Percentiles rank a stretch among this genome's conserved stretches.
Conservation (phyloP, 805 yeast species). For the Suhomyces faveliae region DNA sequence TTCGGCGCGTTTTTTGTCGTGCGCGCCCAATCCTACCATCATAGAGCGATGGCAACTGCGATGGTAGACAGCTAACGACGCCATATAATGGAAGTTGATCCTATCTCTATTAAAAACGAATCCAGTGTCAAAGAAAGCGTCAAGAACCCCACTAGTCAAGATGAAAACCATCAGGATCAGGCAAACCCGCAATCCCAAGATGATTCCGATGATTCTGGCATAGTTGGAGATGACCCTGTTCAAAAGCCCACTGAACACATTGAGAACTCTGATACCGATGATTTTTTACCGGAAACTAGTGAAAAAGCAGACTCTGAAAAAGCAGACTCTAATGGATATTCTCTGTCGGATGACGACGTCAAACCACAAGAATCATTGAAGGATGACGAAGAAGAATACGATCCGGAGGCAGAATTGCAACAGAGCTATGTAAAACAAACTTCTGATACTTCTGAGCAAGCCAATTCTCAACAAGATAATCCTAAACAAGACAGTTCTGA, state of each 20-base stretch:
- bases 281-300: not conserved
- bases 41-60: not conserved
- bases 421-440: not conserved
- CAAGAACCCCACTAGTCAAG: not conserved
- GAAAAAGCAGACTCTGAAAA: not conserved
- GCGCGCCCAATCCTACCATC: not conserved
- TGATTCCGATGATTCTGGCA: not conserved
- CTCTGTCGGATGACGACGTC: conserved; percentile 5
- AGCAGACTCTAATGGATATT: not conserved
- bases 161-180: not conserved
- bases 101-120: conserved; percentile 3
- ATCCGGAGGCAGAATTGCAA: conserved; percentile 8
- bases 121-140: not conserved
- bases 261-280: not conserved
- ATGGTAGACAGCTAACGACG: not conserved
- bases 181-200: not conserved
- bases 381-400: conserved; percentile 16
- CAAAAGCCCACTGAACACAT: not conserved
- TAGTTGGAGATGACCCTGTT: not conserved
- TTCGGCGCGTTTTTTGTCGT: too few relatives aligned
- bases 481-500: too few relatives aligned
- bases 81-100: conserved; percentile 5
- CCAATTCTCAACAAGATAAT: too few relatives aligned
- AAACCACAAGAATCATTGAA: not conserved
- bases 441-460: too few relatives aligned